These are phyloP conservation scores for Elaeagnus macrophylla DNA, from an alignment of 306 rosid species.

Conservation along the genomic window DNA sequence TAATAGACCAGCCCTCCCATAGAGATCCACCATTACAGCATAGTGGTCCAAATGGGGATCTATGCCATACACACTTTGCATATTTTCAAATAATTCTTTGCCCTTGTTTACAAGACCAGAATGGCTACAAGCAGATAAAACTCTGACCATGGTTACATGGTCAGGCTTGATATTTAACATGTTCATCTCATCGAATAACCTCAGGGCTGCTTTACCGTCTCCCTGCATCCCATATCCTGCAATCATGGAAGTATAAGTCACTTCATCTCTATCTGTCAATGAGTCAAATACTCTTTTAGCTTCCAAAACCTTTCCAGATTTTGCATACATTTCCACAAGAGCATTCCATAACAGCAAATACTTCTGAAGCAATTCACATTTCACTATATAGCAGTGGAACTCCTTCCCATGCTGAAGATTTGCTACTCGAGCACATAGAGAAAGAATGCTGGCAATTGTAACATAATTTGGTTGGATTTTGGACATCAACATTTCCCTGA, in stretches of 20 bases:
- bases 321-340: constrained; percentile 79
- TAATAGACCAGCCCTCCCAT: constrained; percentile 78
- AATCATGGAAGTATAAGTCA: constrained; percentile 79
- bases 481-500: constrained; percentile 56
- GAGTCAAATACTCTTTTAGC: constrained; percentile 67
- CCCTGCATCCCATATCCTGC: constrained; percentile 77
- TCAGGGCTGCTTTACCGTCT: constrained; percentile 54
- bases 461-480: constrained; percentile 60
- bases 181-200: constrained; percentile 73
- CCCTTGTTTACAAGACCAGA: constrained; percentile 65
- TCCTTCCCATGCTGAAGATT: constrained; percentile 84
- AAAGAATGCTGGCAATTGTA: constrained; percentile 79
- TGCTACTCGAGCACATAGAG: constrained; percentile 81
- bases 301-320: constrained; percentile 67
- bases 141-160: constrained; percentile 70
- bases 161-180: constrained; percentile 52
- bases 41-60: constrained; percentile 60
- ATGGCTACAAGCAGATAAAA: constrained; percentile 82
- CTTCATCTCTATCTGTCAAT: constrained; percentile 59
- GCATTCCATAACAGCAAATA: constrained; percentile 63
- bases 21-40: constrained; percentile 75
- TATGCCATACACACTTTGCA: constrained; percentile 44
- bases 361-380: constrained; percentile 37
- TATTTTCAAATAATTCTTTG: constrained; percentile 40
- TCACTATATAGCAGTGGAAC: constrained; percentile 72